phyloP scores from a whole-genome alignment of 1,284 basidiomycete species.

The Irpex sp. region DNA sequence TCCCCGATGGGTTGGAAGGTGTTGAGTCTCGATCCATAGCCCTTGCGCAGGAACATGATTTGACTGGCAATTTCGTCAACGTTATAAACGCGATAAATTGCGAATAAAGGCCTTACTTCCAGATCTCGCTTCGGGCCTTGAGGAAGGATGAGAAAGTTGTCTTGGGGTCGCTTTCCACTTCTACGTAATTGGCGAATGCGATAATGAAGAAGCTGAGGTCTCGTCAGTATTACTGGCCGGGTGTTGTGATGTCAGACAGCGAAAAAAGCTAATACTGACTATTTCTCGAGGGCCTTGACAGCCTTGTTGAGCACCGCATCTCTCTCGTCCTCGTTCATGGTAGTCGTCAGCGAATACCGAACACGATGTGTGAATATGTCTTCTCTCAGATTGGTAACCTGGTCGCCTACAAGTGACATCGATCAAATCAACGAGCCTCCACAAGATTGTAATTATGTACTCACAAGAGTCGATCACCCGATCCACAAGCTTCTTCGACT shows the following conservation, averaged over 20 bases:
- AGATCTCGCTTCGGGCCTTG: slow-evolving; percentile 86
- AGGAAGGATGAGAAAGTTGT: slow-evolving; percentile 88
- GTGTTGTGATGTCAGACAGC: no score
- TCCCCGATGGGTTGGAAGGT: slow-evolving; percentile 90
- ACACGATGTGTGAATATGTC: slow-evolving; percentile 82
- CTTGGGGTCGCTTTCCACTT: slow-evolving; percentile 61
- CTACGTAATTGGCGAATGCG: slow-evolving; percentile 90
- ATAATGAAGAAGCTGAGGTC: slow-evolving; percentile 84
- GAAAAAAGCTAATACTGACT: no score
- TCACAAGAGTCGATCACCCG: slow-evolving; percentile 84
- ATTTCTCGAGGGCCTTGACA: slow-evolving; percentile 75
- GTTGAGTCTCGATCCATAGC: slow-evolving; percentile 73
- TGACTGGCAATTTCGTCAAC: no score
- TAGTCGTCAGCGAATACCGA: slow-evolving; percentile 78
- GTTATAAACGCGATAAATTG: no score
- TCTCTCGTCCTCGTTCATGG: slow-evolving; percentile 55
- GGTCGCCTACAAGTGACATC: slow-evolving; percentile 52
- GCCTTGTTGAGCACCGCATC: slow-evolving; percentile 60
- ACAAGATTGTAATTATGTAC: slow-evolving; percentile 26
- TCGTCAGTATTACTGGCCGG: no score
- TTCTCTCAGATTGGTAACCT: slow-evolving; percentile 88
- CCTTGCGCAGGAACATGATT: slow-evolving; percentile 80
- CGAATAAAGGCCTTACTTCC: slow-evolving; percentile 91
- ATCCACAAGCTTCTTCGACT: slow-evolving; percentile 85
- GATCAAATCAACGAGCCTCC: neutral